These are phyloP conservation scores for Psilocybe tampanensis DNA, from an alignment of 768 basidiomycete species.

Conservation along the genomic window DNA sequence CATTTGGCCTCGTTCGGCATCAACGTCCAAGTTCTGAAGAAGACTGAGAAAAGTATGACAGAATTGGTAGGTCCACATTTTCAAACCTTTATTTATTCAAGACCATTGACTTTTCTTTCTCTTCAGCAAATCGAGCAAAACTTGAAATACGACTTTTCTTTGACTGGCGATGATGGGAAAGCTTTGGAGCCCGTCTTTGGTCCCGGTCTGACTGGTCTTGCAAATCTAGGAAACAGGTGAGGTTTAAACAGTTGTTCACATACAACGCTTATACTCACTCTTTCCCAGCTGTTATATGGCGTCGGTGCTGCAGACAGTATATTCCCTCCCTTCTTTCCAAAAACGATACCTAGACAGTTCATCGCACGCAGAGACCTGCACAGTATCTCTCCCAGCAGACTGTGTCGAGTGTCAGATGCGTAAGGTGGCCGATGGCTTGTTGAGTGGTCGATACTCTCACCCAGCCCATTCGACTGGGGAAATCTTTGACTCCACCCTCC, in stretches of 20 bases:
- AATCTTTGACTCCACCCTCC: conserved; percentile 11
- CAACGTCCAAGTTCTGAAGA: conserved; percentile 75
- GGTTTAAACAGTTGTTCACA: background rate
- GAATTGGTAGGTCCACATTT: conserved; percentile 76
- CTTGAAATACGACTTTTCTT: conserved; percentile 89
- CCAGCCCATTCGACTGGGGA: conserved; percentile 43
- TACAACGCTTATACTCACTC: background rate
- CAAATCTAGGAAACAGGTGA: conserved; percentile 89
- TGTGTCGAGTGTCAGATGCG: conserved; percentile 96
- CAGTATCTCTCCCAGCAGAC: conserved; percentile 68
- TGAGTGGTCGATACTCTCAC: conserved; percentile 89
- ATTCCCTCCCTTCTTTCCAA: conserved; percentile 79
- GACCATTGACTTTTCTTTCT: background rate
- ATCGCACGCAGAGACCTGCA: conserved; percentile 63
- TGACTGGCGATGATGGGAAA: conserved; percentile 84
- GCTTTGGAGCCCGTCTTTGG: conserved; percentile 90
- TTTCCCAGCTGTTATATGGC: conserved; percentile 87
- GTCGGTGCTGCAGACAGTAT: conserved; percentile 85
- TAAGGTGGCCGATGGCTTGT: conserved; percentile 89
- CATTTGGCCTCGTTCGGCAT: conserved; percentile 89
- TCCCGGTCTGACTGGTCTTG: conserved; percentile 83
- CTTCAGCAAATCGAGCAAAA: conserved; percentile 95
- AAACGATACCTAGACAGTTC: conserved; percentile 57
- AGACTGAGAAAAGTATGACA: conserved; percentile 97
- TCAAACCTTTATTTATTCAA: background rate